phyloP scores from a whole-genome alignment of 2,329 filamentous ascomycete species.

The Stenocarpella maydis region DNA sequence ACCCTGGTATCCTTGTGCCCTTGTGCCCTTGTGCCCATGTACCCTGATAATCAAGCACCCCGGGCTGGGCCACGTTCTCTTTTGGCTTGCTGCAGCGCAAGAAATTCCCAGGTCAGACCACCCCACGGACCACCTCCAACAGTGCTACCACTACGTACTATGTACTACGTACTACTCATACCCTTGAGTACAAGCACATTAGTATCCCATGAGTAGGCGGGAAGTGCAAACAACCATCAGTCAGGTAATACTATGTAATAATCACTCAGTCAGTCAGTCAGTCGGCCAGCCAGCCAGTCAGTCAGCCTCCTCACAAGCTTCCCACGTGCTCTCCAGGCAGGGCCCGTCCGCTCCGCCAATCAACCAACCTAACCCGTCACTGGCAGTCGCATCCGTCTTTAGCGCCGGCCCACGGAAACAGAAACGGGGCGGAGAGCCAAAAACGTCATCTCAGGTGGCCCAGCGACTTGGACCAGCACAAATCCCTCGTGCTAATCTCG shows the following conservation, averaged over 20 bases:
- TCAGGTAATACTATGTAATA: no score
- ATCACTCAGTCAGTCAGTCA: background rate
- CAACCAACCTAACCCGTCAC: conserved; percentile 17
- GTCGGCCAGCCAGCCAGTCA: background rate
- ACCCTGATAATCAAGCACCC: background rate
- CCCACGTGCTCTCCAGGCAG: no score
- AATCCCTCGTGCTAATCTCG: conserved; percentile 23
- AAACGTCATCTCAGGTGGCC: conserved; percentile 23
- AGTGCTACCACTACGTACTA: background rate
- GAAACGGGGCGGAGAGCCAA: conserved; percentile 17
- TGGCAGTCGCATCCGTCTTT: conserved; percentile 23
- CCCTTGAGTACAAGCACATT: no score
- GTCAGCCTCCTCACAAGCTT: background rate
- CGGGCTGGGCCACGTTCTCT: no score
- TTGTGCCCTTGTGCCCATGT: background rate
- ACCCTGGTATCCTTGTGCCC: background rate
- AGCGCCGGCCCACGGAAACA: background rate
- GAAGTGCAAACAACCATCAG: background rate
- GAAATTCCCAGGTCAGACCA: conserved; percentile 18
- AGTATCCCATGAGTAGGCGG: no score
- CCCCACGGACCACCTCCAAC: conserved; percentile 10
- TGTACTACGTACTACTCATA: no score
- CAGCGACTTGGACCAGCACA: conserved; percentile 21
- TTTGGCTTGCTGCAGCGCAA: conserved; percentile 17
- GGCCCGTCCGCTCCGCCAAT: background rate